Evolutionary conservation across 768 basidiomycete species (phyloP).

Genomic region (Leccinum variicolor): DNA sequence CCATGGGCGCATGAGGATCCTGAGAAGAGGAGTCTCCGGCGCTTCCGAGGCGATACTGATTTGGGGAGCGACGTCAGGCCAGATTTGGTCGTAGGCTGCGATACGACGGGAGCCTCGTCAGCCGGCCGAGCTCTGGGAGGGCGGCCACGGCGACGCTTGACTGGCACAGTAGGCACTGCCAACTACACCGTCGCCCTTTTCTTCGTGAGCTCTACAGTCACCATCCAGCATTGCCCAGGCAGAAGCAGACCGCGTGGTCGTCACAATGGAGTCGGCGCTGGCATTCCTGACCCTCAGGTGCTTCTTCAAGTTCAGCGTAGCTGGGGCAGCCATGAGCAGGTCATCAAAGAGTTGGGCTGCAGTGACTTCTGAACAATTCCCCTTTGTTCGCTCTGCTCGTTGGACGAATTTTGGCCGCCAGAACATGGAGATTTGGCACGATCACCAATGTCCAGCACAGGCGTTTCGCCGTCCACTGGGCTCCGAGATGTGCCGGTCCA

Average conservation of each 20-base stretch:
- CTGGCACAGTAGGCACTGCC: slow-evolving; percentile 7
- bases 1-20: slow-evolving; percentile 18
- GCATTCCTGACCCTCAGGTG: slow-evolving; percentile 15
- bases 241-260: slow-evolving; percentile 20
- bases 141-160: slow-evolving; percentile 35
- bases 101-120: background rate
- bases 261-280: slow-evolving; percentile 13
- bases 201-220: slow-evolving; percentile 7
- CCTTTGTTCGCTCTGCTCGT: slow-evolving; percentile 16
- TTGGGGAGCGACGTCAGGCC: slow-evolving; percentile 13
- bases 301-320: slow-evolving; percentile 21
- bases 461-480: slow-evolving; percentile 23
- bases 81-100: slow-evolving; percentile 4
- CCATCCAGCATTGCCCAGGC: slow-evolving; percentile 13
- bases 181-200: slow-evolving; percentile 4
- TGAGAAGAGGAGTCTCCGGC: slow-evolving; percentile 36
- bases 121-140: slow-evolving; percentile 25
- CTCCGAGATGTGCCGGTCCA: slow-evolving; percentile 12
- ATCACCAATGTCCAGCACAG: slow-evolving; percentile 15
- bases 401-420: slow-evolving; percentile 4
- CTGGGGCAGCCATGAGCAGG: slow-evolving; percentile 17
- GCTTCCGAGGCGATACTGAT: slow-evolving; percentile 38
- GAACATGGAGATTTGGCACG: slow-evolving; percentile 17
- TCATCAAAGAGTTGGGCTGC: slow-evolving; percentile 34
- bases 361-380: slow-evolving; percentile 9